Evolutionary conservation across 108 stramenopile species (phyloP).

Genomic region (Aurantiochytrium sp.): DNA sequence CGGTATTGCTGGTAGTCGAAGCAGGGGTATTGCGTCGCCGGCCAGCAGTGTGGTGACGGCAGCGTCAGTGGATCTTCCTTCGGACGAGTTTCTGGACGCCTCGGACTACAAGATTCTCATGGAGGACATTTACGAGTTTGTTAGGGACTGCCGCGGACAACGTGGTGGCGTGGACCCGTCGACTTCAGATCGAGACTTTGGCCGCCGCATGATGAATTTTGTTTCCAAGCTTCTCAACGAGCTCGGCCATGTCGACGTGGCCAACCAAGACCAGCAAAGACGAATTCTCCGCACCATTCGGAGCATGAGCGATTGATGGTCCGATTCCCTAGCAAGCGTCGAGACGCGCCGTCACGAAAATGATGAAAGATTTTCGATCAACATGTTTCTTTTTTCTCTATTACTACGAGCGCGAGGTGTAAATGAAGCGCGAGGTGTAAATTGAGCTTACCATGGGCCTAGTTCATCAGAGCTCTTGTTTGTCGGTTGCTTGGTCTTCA

Average conservation of each 20-base stretch:
- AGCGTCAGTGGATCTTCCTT: background rate
- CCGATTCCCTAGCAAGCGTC: background rate
- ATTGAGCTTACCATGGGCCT: too few species aligned
- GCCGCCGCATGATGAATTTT: background rate
- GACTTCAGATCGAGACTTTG: background rate
- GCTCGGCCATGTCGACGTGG: background rate
- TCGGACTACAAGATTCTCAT: background rate
- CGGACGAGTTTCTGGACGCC: background rate
- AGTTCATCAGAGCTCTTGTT: background rate
- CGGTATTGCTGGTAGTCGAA: background rate
- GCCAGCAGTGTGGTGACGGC: background rate
- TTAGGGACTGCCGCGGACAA: background rate
- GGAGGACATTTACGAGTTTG: background rate
- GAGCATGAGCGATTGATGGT: background rate
- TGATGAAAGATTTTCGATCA: background rate
- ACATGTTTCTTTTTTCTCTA: background rate
- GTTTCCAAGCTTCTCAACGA: constrained; percentile 7
- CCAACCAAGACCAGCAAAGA: background rate
- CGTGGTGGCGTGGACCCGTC: background rate
- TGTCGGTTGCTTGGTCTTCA: background rate
- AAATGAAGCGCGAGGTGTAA: too few species aligned
- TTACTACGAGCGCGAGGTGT: too few species aligned
- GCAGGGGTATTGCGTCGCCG: background rate
- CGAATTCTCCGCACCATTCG: background rate
- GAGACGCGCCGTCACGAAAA: background rate